These are phyloP conservation scores for Juncus inflexus DNA, from an alignment of 176 grass and related monocot genomes.

Conservation along the genomic window DNA sequence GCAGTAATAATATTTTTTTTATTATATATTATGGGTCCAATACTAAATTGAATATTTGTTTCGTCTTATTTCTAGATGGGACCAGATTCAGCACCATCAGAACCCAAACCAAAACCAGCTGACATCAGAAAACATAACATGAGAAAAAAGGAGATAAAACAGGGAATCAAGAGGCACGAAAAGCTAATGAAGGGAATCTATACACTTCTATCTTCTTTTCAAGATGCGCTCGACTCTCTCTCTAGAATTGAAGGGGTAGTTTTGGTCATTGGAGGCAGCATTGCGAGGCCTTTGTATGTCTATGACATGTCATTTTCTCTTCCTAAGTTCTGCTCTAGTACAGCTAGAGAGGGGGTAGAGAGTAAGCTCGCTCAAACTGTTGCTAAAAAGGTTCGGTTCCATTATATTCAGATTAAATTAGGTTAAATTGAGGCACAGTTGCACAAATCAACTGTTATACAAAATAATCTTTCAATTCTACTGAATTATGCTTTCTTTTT, in stretches of 20 bases:
- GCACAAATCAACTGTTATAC: neutral
- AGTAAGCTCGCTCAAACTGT: slow-evolving; percentile 78
- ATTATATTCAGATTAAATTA: slow-evolving; percentile 22
- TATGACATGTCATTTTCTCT: slow-evolving; percentile 69
- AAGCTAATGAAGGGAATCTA: slow-evolving; percentile 81
- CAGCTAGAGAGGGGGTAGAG: slow-evolving; percentile 33
- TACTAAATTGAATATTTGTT: too few species aligned
- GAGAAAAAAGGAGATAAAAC: slow-evolving; percentile 63
- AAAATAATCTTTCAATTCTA: neutral
- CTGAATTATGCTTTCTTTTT: slow-evolving; percentile 1
- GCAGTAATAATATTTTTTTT: too few species aligned
- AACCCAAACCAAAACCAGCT: slow-evolving; percentile 52
- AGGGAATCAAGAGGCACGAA: slow-evolving; percentile 72
- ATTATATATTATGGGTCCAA: too few species aligned
- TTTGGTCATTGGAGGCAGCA: slow-evolving; percentile 70
- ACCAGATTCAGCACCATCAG: slow-evolving; percentile 19
- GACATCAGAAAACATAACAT: slow-evolving; percentile 59
- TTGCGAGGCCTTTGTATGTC: slow-evolving; percentile 56
- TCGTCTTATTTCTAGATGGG: slow-evolving; percentile 21
- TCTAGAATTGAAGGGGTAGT: slow-evolving; percentile 58
- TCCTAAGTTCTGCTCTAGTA: slow-evolving; percentile 46
- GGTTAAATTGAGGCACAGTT: neutral
- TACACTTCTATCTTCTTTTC: slow-evolving; percentile 52
- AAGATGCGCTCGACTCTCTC: slow-evolving; percentile 72
- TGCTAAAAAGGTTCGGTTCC: slow-evolving; percentile 70